A percentile compares a stretch with the other conserved stretches of the same genome.
These are phyloP conservation scores for Platanthera guangdongensis DNA, from an alignment of 106 monocot species.

Conservation along the genomic window DNA sequence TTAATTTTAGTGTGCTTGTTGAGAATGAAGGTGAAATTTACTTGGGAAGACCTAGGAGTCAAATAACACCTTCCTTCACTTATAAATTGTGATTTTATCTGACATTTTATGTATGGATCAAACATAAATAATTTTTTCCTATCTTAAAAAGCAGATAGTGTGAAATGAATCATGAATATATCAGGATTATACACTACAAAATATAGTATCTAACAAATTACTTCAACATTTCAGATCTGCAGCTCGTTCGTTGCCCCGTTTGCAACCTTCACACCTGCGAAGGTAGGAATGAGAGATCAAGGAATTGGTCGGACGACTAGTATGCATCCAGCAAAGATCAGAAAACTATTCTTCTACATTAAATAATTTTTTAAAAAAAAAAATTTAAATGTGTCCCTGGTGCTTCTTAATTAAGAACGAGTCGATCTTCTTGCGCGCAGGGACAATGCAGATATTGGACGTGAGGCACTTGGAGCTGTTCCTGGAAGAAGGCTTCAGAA, in stretches of 20 bases:
- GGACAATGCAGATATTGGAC: slow-evolving; percentile 90
- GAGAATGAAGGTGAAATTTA: too few relatives aligned
- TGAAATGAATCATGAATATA: too few relatives aligned
- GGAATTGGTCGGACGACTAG: background rate
- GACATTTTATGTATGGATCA: too few relatives aligned
- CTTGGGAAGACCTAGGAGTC: too few relatives aligned
- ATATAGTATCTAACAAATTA: background rate
- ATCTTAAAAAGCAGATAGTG: too few relatives aligned
- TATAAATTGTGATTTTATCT: too few relatives aligned
- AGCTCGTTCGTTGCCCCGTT: slow-evolving; percentile 63
- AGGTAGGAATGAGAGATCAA: slow-evolving; percentile 19
- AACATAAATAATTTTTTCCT: too few relatives aligned
- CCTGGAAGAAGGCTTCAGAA: slow-evolving; percentile 51
- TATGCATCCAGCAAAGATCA: background rate
- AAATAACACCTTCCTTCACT: too few relatives aligned
- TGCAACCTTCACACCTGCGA: slow-evolving; percentile 72
- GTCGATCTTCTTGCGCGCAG: slow-evolving; percentile 19
- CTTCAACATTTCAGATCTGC: slow-evolving; percentile 30
- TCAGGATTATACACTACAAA: too few relatives aligned
- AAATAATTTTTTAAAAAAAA: background rate
- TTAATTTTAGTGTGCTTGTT: too few relatives aligned
- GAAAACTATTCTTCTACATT: background rate
- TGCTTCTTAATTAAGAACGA: background rate
- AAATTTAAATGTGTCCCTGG: too few relatives aligned
- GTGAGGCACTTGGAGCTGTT: slow-evolving; percentile 72